Base-by-base conservation (phyloP, 1,139 yeast species). In the Hanseniaspora sp. region DNA sequence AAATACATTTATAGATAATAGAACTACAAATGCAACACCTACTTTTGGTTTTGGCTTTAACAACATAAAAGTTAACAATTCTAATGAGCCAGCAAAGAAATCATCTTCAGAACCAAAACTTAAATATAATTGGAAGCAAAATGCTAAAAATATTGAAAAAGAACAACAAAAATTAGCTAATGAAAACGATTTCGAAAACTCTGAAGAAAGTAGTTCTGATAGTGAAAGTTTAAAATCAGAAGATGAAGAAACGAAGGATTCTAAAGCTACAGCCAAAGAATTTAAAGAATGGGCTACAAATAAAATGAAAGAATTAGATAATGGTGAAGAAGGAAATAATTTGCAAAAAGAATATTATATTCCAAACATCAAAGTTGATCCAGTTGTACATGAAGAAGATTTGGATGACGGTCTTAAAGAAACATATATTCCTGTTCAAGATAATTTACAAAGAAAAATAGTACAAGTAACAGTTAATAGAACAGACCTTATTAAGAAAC, bases 381-480 rank as follows among this genome's bases (percentile, higher is more conserved):
- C 77, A 13, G 67, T 76, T 1, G 69, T 75, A 1, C 75, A 83
- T 51, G 73, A 74, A 38, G 92, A 83, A 64, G 92, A 83, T 64
- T 58, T 77, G 35, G 85, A 79, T 48, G 84, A 79, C 61, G 83
- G 82, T 1, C 74, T 82, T 52, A 77, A 75, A 56, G 82, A 78
- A 59, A 78, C 77, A 28, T 74, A 70, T 54, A 71, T 82, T 46
- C 81, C 82, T 2, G 72, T 82, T 8, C 73, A 83, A 63, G 77
- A 74, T 56, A 63, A 69, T 0, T 69, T 80, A 18, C 67, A 75
- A 43, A 72, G 95, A 61, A 77, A 80, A 57, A 82, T 94, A 0
- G 78, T 78, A 56, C 85, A 71, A 58, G 92, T 88, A 12, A 73
- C 78, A 17, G 84, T 92, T 0, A 72, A 74, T 8, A 75, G 98